Evolutionary conservation across 106 monocot species (phyloP).

Genomic region (Apostasia shenzhenica): DNA sequence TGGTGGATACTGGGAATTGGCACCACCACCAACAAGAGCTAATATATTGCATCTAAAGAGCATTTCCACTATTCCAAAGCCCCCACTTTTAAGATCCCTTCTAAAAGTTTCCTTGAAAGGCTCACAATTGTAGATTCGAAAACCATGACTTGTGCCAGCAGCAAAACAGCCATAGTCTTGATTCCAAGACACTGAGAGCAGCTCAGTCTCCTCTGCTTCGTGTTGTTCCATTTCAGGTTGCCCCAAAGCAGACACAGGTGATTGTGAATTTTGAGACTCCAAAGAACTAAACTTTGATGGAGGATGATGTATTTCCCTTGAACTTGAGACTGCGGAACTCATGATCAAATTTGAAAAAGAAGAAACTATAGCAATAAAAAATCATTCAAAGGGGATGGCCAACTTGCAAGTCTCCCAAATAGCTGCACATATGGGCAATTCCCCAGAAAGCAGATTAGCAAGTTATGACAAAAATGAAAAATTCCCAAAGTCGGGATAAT

Average conservation of each 20-base stretch:
- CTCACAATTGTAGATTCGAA: constrained; percentile 75
- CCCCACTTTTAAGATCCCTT: constrained; percentile 80
- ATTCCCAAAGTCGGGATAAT: too few relatives aligned
- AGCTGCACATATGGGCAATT: not conserved
- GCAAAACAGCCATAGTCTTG: constrained; percentile 79
- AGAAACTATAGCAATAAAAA: not conserved
- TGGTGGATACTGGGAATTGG: constrained; percentile 74
- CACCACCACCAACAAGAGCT: constrained; percentile 82
- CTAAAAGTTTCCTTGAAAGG: constrained; percentile 86
- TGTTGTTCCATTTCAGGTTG: constrained; percentile 31
- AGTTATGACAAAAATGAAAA: too few relatives aligned
- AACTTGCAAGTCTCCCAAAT: not conserved
- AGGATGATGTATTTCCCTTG: constrained; percentile 16
- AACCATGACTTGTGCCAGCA: constrained; percentile 76
- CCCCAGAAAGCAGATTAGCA: too few relatives aligned
- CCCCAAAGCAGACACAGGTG: constrained; percentile 20
- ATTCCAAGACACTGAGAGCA: constrained; percentile 89
- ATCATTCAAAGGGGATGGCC: not conserved
- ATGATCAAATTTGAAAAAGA: constrained; percentile 14
- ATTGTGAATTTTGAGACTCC: constrained; percentile 28
- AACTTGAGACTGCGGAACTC: constrained; percentile 49
- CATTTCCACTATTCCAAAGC: constrained; percentile 90
- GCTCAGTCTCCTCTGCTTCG: constrained; percentile 38
- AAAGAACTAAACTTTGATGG: constrained; percentile 28
- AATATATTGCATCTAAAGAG: constrained; percentile 82